Evolutionary conservation across 2,329 filamentous ascomycete species (phyloP), one percentile per base, ranked within the genome.

Genomic region (Bipolaris gigantea): DNA sequence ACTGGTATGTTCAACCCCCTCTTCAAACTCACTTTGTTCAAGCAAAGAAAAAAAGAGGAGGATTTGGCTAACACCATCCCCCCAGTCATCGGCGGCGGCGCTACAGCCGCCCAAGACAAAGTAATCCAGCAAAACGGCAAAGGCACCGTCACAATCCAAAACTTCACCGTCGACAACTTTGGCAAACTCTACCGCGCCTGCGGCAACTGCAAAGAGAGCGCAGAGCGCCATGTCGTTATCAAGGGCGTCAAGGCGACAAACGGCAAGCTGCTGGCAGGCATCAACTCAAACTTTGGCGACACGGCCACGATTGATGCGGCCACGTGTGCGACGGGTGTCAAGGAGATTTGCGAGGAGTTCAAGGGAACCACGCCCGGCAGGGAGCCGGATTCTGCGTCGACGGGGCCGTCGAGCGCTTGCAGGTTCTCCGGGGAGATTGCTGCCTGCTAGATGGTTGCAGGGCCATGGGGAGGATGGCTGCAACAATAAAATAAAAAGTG

Each of bases 281-380:
- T 82, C 65, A 82, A 81, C 73, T 72, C 73, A 43, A 83, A 81
- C 75, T 81, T 77, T 56, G 79, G 78, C 15, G 79, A 80, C 57
- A 77, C 77, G 19, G 79, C 80, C 57, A 79, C 77, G 0, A 79
- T 78, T 57, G 75, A 79, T 75, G 1, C 65, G 45, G 35, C 52
- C 33, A 68, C 64, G 34, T 71, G 70, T 54, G 63, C 64, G 41
- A 61, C 60, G 15, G 56, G 48, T 47, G 64, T 67, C 46, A 66
- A 73, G 60, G 56, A 55, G 15, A 64, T 73, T 47, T 73, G 71
- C 60, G 61, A 67, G 59, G 70, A 73, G 54, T 73, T 69, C 57
- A 43, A 71, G 60, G 70, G 70, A 18, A 68, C 62, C n/a, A 62
- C 49, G 3, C 62, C 65, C 18, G 68, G 67, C 19, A 62, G 55